Evolutionary conservation across 345 rosid species (phyloP).

Genomic region (Litchi chinensis): DNA sequence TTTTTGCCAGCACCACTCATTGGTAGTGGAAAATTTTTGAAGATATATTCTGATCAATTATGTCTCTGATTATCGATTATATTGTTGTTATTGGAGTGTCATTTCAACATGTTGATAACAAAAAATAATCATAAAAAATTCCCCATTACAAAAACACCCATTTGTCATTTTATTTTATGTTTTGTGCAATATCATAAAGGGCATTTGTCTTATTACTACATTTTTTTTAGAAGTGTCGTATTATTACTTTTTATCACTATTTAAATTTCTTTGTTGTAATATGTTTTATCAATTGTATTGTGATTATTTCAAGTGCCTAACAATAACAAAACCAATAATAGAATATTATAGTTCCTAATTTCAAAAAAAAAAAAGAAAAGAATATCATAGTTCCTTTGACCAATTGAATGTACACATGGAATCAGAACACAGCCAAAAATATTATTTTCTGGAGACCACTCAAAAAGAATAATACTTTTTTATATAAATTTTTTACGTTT

Average conservation of each 20-base stretch:
- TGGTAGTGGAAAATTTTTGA: constrained; percentile 3
- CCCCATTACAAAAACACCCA: not conserved
- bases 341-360: too few relatives aligned
- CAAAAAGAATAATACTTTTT: too few relatives aligned
- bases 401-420: too few relatives aligned
- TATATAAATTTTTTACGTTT: too few relatives aligned
- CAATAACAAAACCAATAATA: too few relatives aligned
- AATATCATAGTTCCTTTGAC: not conserved
- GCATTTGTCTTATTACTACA: not conserved
- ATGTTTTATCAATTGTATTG: not conserved
- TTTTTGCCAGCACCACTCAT: not conserved
- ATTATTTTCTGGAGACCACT: too few relatives aligned
- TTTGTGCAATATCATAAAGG: not conserved
- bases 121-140: not conserved
- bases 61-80: not conserved
- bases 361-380: too few relatives aligned
- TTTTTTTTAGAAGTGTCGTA: too few relatives aligned
- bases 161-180: not conserved
- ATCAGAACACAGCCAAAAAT: too few relatives aligned
- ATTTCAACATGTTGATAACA: not conserved
- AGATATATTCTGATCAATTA: not conserved
- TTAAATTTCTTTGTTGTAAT: too few relatives aligned
- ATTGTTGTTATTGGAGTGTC: not conserved
- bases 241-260: too few relatives aligned
- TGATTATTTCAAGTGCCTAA: not conserved